These are phyloP conservation scores for Ochromonas danica DNA, from an alignment of 108 stramenopile species.

Conservation along the genomic window DNA sequence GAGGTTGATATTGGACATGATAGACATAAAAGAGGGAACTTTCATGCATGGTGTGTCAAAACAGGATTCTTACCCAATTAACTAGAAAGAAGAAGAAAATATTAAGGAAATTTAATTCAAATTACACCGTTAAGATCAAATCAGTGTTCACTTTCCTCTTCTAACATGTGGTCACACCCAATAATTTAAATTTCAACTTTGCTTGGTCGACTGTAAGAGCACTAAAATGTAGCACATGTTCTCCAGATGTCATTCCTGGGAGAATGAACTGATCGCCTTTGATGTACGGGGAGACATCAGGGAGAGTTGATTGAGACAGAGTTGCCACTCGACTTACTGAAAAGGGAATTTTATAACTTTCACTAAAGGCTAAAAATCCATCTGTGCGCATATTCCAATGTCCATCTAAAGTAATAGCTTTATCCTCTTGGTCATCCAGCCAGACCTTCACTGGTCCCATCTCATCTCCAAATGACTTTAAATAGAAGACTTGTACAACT, in stretches of 20 bases:
- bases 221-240: not conserved
- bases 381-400: not conserved
- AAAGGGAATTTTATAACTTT: too few species aligned
- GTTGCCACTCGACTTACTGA: not conserved
- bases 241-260: not conserved
- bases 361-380: too few species aligned
- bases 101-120: too few species aligned
- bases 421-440: not conserved
- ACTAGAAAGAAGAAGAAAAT: too few species aligned
- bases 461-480: not conserved
- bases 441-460: slow-evolving; percentile 1
- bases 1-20: slow-evolving; percentile 21
- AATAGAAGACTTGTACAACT: not conserved
- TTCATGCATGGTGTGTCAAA: not conserved
- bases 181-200: not conserved
- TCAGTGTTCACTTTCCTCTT: too few species aligned
- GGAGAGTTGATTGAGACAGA: not conserved
- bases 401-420: not conserved
- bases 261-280: not conserved
- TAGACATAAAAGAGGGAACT: slow-evolving; percentile 8
- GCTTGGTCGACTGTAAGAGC: not conserved
- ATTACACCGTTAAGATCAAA: too few species aligned
- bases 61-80: not conserved
- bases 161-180: not conserved
- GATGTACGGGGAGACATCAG: not conserved